A percentile compares a stretch with the other conserved stretches of the same genome.
Evolutionary conservation across 257 asterid genomes (phyloP).

Genomic region (Solanum pennellii): DNA sequence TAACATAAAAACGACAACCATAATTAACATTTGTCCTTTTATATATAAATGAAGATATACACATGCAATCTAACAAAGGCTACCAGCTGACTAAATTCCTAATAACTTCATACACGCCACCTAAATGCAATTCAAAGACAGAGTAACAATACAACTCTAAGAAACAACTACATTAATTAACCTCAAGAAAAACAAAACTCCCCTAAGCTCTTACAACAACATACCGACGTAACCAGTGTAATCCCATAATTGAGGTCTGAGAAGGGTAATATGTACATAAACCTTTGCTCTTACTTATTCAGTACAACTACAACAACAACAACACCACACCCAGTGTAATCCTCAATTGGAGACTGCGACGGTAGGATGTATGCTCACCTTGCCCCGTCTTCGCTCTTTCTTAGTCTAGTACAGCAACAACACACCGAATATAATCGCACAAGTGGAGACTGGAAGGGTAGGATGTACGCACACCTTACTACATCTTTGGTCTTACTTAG

Average conservation of each 20-base stretch:
- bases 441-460: background rate
- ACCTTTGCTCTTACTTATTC: background rate
- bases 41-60: background rate
- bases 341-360: background rate
- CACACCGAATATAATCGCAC: background rate
- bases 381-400: background rate
- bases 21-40: background rate
- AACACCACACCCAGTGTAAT: background rate
- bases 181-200: background rate
- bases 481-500: background rate
- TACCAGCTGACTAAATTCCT: background rate
- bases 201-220: background rate
- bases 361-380: background rate
- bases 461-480: background rate
- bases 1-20: background rate
- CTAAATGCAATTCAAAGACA: background rate
- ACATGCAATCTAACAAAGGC: background rate
- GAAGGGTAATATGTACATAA: background rate
- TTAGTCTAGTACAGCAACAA: background rate
- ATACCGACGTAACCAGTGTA: background rate
- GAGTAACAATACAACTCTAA: background rate
- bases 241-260: background rate
- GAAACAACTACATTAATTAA: background rate
- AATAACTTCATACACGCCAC: background rate
- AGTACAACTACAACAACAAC: background rate